Evolutionary conservation across 2,329 filamentous ascomycete species (phyloP), one percentile per base, ranked within the genome.

Genomic region (Pseudonectria buxi): DNA sequence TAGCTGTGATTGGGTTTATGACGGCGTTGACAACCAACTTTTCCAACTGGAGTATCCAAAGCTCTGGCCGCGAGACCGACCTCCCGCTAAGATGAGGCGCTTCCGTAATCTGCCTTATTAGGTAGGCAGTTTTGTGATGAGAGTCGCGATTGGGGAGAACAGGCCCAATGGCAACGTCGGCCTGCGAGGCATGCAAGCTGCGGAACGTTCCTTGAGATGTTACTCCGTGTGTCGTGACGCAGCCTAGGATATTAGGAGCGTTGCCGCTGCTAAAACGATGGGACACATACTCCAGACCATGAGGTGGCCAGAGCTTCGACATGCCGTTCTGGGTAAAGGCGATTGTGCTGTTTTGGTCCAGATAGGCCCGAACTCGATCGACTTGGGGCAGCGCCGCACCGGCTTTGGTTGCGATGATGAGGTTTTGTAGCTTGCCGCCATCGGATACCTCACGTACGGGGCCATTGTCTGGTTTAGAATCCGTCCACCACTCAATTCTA

Each of bases 301-400:
- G 55, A 7, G 73, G 73, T 15, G 72, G 72, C 73, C 73, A 77
- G 12, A 76, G 56, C 45, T 67, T 70, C 24, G 85, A 88, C 77
- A 95, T 83, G 30, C 90, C 90, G 50, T 95, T 95, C 50, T 95
- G 89, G 15, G 86, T 65, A 50, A 95, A 85, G 10, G 83, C 70
- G n/a, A 95, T 76, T 0, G 85, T 83, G n/a, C 81, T 86, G 4
- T 69, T 59, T 3, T 64, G 58, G 43, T 78, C 71, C 3, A 80
- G 71, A 34, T 94, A 75, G 1, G 74, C 61, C 6, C 74, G 65
- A 11, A 95, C 60, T 13, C 65, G 56, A 33, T 71, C 68, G 5
- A 71, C 61, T 27, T 84, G 81, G 2, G 71, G 63, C n/a, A 85
- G 58, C 0, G 85, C 84, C 26, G 75, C 64, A 3, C 75, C 65